Base-by-base conservation (phyloP, 495 filamentous ascomycete species). In the Hypoxylon perforatum region DNA sequence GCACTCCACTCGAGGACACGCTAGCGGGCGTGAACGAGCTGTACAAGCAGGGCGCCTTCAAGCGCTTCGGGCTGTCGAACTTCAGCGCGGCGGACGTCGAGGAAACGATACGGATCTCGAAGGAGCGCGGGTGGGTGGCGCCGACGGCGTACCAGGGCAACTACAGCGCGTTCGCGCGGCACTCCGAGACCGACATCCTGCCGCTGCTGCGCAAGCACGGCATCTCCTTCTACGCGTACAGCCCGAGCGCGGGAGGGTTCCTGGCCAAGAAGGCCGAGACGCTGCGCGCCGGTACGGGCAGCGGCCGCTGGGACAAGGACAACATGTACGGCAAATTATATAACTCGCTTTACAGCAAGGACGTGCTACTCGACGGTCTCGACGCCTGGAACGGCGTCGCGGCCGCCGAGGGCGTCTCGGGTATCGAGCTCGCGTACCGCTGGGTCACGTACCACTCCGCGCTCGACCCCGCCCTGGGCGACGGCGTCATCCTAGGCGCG, bases 341-440 rank as follows among this genome's bases (percentile, higher is more conserved):
- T 65, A 56, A 71, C 15, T 50, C 14, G 0, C 63, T 86, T 38
- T 86, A 85, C 65, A 75, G 70, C 39, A 83, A 79, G 54, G 74
- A 76, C 4, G 30, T 42, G 1, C 70, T 78, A 42, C 49, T 81
- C 5, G 70, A 76, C 12, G 82, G 78, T n/a, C 69, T 87, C 9
- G 69, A 72, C 9, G 54, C 78, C 22, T 88, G 84, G 84, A 79
- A 72, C n/a, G 49, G 61, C 2, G 81, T 87, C 54, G 75, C 84
- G 0, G 55, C 71, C 39, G 75, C 76, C 22, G 75, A 78, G 42
- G 83, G 82, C 0, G 70, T 82, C 28, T 54, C 70, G 21, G 81
- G 81, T 71, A 80, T 79, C 21, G 81, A 83, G 53, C 57, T 88
- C 61, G 85, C 84, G 14, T 87, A 85, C 73, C 75, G 86, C 11